These are phyloP conservation scores for Pseudopithomyces maydicus DNA, from an alignment of 2,329 filamentous ascomycete species.

Conservation along the genomic window DNA sequence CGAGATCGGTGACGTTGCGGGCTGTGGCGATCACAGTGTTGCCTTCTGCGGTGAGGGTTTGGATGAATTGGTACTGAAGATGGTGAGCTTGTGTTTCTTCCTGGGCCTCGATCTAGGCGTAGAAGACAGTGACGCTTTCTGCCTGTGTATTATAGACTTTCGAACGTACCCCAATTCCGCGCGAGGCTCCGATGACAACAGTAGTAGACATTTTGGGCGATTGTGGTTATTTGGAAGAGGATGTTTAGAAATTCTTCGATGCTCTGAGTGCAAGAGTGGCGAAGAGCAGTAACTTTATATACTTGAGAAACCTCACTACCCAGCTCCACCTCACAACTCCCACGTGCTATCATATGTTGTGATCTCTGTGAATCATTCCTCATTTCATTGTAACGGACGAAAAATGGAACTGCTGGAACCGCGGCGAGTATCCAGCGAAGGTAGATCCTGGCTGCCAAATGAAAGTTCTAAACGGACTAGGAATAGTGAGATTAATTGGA, in stretches of 20 bases:
- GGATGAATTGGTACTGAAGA: constrained; percentile 16
- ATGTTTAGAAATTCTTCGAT: constrained; percentile 6
- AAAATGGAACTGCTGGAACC: too few species aligned
- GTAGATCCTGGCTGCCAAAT: too few species aligned
- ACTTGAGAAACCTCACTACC: neutral
- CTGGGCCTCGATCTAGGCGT: too few species aligned
- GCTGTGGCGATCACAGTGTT: constrained; percentile 16
- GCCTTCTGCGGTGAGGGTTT: constrained; percentile 13
- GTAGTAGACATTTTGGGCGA: constrained; percentile 7
- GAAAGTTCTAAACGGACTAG: too few species aligned
- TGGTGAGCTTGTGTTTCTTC: constrained; percentile 8
- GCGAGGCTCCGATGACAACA: constrained; percentile 18
- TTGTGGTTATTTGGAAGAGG: neutral
- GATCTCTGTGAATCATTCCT: neutral
- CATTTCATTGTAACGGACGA: too few species aligned
- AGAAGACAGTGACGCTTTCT: neutral
- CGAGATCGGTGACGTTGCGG: constrained; percentile 10
- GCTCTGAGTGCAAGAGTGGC: constrained; percentile 1
- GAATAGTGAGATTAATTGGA: too few species aligned
- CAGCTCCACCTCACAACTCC: constrained; percentile 4
- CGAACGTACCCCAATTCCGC: constrained; percentile 20
- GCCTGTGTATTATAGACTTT: neutral
- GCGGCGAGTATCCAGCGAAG: too few species aligned
- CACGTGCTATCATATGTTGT: neutral
- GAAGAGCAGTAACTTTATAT: constrained; percentile 3